Percentiles rank a stretch among this genome's conserved stretches.
These are phyloP conservation scores for Aeminium ludgeri DNA, from an alignment of 495 filamentous ascomycete genomes.

Conservation along the genomic window DNA sequence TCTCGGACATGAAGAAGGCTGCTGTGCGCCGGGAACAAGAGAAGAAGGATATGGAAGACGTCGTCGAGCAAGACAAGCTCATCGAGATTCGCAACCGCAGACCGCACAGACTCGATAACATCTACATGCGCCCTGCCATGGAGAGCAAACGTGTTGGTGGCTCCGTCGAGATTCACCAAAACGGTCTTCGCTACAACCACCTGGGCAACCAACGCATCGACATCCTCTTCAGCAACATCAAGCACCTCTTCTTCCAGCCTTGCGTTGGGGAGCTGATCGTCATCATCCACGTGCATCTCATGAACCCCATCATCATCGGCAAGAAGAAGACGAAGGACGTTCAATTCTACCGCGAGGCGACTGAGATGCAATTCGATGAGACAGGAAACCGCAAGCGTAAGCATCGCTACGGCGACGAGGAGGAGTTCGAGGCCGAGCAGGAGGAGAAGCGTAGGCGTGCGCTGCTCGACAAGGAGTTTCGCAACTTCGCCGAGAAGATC, in stretches of 20 bases:
- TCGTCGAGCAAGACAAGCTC: constrained; percentile 98
- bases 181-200: constrained; percentile 91
- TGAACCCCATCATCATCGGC: constrained; percentile 94
- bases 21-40: constrained; percentile 83
- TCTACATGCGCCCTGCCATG: constrained; percentile 83
- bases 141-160: constrained; percentile 93
- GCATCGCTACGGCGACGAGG: constrained; percentile 96
- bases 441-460: constrained; percentile 83
- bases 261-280: constrained; percentile 92
- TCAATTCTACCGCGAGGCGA: constrained; percentile 95
- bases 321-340: constrained; percentile 98
- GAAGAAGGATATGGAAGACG: constrained; percentile 98
- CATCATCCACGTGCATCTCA: constrained; percentile 92
- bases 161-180: constrained; percentile 92
- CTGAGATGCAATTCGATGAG: constrained; percentile 97
- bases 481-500: constrained; percentile 94
- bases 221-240: constrained; percentile 94
- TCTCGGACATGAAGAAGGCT: constrained; percentile 85
- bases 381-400: constrained; percentile 95
- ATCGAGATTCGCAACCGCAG: constrained; percentile 64
- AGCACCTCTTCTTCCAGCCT: constrained; percentile 97
- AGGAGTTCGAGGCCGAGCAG: constrained; percentile 96
- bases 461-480: constrained; percentile 87
- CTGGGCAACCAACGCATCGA: constrained; percentile 72
- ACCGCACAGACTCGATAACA: constrained; percentile 68